Evolutionary conservation across 2,329 filamentous ascomycete species (phyloP).

Genomic region (Orbilia quercus): DNA sequence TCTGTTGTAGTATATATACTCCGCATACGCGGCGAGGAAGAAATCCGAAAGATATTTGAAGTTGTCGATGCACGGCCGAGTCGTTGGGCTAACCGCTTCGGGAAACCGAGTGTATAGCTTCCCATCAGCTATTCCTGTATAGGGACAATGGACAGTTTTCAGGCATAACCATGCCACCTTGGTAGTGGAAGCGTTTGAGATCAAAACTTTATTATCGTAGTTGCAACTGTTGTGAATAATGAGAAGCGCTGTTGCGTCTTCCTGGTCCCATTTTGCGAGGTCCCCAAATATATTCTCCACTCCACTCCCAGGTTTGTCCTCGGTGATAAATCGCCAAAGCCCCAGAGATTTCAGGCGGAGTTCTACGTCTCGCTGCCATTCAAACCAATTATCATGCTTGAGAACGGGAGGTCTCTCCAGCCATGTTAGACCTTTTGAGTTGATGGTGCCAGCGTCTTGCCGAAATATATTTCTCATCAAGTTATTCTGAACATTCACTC

Average conservation of each 20-base stretch:
- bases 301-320: not conserved
- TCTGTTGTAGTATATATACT: not conserved
- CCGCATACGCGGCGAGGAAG: not conserved
- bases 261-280: not conserved
- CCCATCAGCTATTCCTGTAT: not conserved
- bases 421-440: not conserved
- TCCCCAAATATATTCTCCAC: not conserved
- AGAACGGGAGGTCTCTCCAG: not conserved
- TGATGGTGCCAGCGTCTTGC: not conserved
- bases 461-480: no score
- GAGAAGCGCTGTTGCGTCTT: constrained; percentile 1
- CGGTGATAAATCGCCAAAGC: not conserved
- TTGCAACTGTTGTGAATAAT: constrained; percentile 3
- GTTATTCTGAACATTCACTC: no score
- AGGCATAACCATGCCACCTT: constrained; percentile 2
- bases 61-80: not conserved
- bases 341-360: not conserved
- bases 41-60: constrained; percentile 1
- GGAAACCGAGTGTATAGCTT: not conserved
- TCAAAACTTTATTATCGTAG: not conserved
- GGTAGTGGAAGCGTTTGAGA: not conserved
- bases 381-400: not conserved
- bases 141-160: constrained; percentile 1
- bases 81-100: not conserved
- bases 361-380: not conserved